Evolutionary conservation across 352 stramenopile genomes (phyloP).

Genomic region (Globisporangium radiosum): DNA sequence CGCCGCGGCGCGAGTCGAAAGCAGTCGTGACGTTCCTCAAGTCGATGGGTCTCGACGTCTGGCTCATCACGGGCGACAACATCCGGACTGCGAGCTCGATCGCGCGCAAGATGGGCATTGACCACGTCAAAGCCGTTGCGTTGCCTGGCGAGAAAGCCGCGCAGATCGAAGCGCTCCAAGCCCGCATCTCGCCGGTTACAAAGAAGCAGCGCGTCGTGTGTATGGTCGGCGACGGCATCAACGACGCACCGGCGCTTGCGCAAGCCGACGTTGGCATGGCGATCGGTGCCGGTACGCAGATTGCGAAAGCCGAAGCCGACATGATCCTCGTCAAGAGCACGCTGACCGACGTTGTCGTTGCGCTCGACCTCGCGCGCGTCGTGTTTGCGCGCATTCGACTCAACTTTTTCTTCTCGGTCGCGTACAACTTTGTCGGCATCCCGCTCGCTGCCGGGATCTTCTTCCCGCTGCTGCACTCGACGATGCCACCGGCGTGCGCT

Average conservation of each 20-base stretch:
- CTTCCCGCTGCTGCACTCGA: conserved; percentile 76
- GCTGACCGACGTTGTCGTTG: conserved; percentile 77
- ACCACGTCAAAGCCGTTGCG: conserved; percentile 81
- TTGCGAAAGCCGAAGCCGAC: conserved; percentile 81
- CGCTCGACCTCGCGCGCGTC: conserved; percentile 70
- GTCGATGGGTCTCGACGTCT: conserved; percentile 77
- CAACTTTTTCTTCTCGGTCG: conserved; percentile 86
- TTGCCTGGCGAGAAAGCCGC: conserved; percentile 93
- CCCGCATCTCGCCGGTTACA: conserved; percentile 61
- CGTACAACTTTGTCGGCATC: conserved; percentile 84
- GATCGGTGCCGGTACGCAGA: conserved; percentile 88
- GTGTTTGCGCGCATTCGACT: conserved; percentile 80
- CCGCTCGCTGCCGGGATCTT: conserved; percentile 81
- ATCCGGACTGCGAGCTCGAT: conserved; percentile 88
- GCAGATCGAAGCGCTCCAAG: conserved; percentile 84
- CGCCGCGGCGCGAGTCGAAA: conserved; percentile 62
- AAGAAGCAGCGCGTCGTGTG: conserved; percentile 78
- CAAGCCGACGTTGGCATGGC: conserved; percentile 91
- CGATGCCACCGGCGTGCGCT: conserved; percentile 80
- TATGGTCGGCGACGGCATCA: conserved; percentile 94
- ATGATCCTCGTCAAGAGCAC: conserved; percentile 88
- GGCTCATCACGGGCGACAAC: conserved; percentile 91
- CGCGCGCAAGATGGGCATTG: conserved; percentile 85
- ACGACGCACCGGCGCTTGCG: conserved; percentile 91
- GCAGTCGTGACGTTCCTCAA: conserved; percentile 72